Conservation (phyloP, 2,329 filamentous ascomycete genomes). For the Celoporthe dispersa region DNA sequence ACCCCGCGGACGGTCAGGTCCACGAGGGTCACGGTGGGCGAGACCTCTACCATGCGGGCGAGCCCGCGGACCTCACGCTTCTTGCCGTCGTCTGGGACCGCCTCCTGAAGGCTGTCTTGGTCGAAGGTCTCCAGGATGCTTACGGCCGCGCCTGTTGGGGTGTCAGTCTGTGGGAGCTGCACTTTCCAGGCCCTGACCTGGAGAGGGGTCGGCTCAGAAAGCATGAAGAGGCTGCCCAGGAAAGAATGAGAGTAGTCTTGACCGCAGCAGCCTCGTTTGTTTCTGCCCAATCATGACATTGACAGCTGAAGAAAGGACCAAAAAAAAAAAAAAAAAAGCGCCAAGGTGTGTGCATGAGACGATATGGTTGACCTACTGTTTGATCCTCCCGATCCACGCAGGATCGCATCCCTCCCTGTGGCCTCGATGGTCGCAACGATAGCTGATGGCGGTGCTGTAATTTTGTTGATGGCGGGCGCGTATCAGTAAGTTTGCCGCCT, state of each 20-base stretch:
- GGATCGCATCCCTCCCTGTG: conserved; percentile 90
- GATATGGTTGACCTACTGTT: conserved; percentile 66
- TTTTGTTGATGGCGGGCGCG: conserved; percentile 2
- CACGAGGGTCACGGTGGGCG: conserved; percentile 75
- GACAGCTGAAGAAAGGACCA: neutral
- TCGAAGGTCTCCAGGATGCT: conserved; percentile 88
- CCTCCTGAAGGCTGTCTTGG: conserved; percentile 44
- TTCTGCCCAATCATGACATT: neutral
- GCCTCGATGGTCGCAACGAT: conserved; percentile 88
- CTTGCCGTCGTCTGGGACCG: conserved; percentile 37
- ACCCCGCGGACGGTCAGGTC: conserved; percentile 88
- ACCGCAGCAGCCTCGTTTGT: neutral
- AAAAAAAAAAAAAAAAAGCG: neutral
- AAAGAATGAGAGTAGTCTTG: neutral
- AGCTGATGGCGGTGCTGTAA: conserved; percentile 76
- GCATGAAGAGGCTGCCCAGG: too few species aligned
- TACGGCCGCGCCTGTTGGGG: conserved; percentile 76
- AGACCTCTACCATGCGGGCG: conserved; percentile 91
- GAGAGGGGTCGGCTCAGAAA: too few species aligned
- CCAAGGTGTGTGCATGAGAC: neutral
- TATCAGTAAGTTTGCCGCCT: conserved; percentile 19
- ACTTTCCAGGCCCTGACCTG: neutral
- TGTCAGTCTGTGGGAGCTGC: neutral
- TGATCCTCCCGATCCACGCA: conserved; percentile 84
- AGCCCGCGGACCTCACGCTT: conserved; percentile 75